Base-by-base conservation (phyloP, 208 protist genomes). In the Trypanosomatidae sp. region DNA sequence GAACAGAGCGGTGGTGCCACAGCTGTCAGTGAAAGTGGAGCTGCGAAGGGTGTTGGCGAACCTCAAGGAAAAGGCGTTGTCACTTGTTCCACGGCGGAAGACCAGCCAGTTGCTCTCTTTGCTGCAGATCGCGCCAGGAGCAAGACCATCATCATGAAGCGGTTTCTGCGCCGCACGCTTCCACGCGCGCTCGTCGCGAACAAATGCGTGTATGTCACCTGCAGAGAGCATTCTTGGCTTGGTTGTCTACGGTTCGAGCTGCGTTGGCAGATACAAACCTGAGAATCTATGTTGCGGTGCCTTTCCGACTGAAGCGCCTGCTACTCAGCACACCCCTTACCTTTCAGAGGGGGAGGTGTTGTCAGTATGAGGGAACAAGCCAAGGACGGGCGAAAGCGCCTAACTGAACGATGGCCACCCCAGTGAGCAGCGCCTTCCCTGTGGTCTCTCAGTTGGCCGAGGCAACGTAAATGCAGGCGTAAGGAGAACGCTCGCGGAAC, bases 121-220 rank as follows among this genome's bases (percentile, higher is more conserved):
- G 73, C 74, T 65, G 69, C 36, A 55, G 43, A 46, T 33, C 2
- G 46, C 53, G 22, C 58, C 66, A 7, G 65, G 55, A 36, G 25
- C n/a, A 28, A 22, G 10, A 25, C 22, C 13, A 36, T 53, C 52
- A 7, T 67, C 67, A 1, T 66, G 44, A 22, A 67, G 49, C n/a
- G 62, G 66, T 25, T 59, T 15, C 62, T 77, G 76, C n/a, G 82
- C 72, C 44, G 88, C 88, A 43, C 88, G 73, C 43, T 79, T 56
- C 88, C 82, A 89, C 25, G 85, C 70, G 13, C 79, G 72, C 47
- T 75, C 73, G 74, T 92, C 88, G 22, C 84, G 80, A 36, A 92
- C 47, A 62, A 87, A 79, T 2, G 86, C 85, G 60, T 82, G 73
- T 53, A 82, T 17, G 22, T 77, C 73, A 3, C 60, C 66, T n/a